Base-by-base conservation (phyloP, 169 alveolate genomes). In the Plasmodium gonderi region DNA sequence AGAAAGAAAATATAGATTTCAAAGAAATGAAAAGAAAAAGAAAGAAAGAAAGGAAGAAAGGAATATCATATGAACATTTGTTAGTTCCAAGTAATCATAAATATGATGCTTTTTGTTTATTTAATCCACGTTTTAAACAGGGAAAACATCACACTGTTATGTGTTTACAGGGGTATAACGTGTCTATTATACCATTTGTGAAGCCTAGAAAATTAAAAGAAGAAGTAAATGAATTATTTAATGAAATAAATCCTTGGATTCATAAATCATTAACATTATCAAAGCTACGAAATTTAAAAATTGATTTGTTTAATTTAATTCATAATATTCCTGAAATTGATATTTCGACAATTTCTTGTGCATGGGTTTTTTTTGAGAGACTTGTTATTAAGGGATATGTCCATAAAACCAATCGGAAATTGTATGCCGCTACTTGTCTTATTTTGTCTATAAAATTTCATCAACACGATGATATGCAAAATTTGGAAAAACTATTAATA, bases 351-450 rank as follows among this genome's bases (percentile, higher is more conserved):
- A 92, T 95, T n/a, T 90, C 92, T 11, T 92, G 96, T 14, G 97
- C 97, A 29, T 96, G 97, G 97, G 92, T 95, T 26, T 94, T 96
- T 17, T 94, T 96, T 51, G 97, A 96, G 54, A 78, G 97, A 76
- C 90, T 96, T 23, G 96, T 96, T 23, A 77, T 96, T 0, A 90
- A 80, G 68, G 97, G 97, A 9, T 69, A 76, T n/a, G 96, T 96
- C 14, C 95, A 95, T 64, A 95, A 94, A 67, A 64, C 42, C 20
- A 96, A 96, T 77, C 83, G 97, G 67, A 95, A 93, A 67, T 81
- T 96, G 80, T 96, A 89, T 90, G 96, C 97, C 38, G 96, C 97
- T 29, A 94, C 96, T 8, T 96, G 97, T 85, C 96, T 92, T 68
- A 91, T 96, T 47, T 87, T 96, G 44, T 92, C 97, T 0, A 85